Percentiles rank a stretch among this genome's conserved stretches.
Evolutionary conservation across 768 basidiomycete species (phyloP).

Genomic region (Calocybe cyanea): DNA sequence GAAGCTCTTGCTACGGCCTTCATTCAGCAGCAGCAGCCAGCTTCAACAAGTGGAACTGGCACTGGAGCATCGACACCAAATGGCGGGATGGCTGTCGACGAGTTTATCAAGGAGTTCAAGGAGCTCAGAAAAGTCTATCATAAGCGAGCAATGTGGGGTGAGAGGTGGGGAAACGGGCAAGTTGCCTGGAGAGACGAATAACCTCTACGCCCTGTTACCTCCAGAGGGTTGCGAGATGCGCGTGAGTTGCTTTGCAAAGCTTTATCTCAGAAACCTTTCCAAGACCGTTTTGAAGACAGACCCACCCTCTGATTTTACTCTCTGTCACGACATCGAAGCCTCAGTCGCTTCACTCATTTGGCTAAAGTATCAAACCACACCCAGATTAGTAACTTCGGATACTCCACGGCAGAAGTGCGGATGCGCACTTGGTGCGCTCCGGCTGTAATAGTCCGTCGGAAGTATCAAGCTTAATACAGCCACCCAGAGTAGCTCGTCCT

Average conservation of each 20-base stretch:
- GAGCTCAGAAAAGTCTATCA: constrained; percentile 88
- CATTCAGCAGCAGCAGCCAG: constrained; percentile 53
- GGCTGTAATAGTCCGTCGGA: neutral
- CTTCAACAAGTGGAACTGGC: constrained; percentile 13
- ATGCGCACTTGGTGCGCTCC: neutral
- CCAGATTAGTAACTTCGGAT: constrained; percentile 13
- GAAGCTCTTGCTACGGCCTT: constrained; percentile 84
- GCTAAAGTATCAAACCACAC: neutral
- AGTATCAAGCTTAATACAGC: no score
- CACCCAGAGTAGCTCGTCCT: no score
- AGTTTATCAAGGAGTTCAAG: constrained; percentile 86
- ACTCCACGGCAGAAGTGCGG: constrained; percentile 13
- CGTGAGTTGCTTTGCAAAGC: neutral
- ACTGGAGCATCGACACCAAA: constrained; percentile 34
- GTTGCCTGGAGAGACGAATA: constrained; percentile 81
- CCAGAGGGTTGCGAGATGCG: neutral
- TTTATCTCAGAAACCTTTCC: neutral
- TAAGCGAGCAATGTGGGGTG: constrained; percentile 87
- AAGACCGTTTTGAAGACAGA: neutral
- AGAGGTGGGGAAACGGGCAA: constrained; percentile 81
- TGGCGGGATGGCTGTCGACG: constrained; percentile 64
- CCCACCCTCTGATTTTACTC: neutral
- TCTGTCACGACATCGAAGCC: no score
- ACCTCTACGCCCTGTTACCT: constrained; percentile 4
- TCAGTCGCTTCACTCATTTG: neutral